Conservation (phyloP, 2,329 filamentous ascomycete genomes). For the Kalmusia sp. region DNA sequence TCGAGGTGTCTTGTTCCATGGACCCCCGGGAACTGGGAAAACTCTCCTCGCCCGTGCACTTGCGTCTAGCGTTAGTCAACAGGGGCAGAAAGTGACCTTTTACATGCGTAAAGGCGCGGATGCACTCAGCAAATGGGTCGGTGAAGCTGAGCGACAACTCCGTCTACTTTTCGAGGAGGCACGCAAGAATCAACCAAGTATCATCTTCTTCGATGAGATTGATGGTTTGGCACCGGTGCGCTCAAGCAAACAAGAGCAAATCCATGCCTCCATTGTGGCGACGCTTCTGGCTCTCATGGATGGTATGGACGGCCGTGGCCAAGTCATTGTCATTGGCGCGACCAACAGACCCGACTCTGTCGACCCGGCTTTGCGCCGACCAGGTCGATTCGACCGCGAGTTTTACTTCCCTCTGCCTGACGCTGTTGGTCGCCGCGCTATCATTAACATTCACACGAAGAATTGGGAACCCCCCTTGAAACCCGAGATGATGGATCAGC, state of each 20-base stretch:
- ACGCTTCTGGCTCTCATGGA: constrained; percentile 60
- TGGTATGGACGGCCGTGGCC: constrained; percentile 63
- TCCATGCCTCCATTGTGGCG: constrained; percentile 86
- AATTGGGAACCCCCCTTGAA: constrained; percentile 85
- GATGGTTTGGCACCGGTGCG: constrained; percentile 94
- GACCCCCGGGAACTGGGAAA: constrained; percentile 96
- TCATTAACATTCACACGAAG: constrained; percentile 93
- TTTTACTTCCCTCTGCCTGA: constrained; percentile 97
- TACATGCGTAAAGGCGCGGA: constrained; percentile 99
- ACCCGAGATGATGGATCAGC: constrained; percentile 77
- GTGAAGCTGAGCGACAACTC: constrained; percentile 94
- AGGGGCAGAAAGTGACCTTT: constrained; percentile 94
- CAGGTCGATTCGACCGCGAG: constrained; percentile 94
- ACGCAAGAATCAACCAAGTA: constrained; percentile 92
- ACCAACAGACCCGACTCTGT: constrained; percentile 97
- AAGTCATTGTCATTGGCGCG: constrained; percentile 98
- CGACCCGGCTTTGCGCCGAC: constrained; percentile 90
- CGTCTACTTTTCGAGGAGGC: constrained; percentile 95
- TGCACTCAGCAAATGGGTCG: constrained; percentile 98
- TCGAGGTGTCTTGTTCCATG: constrained; percentile 93
- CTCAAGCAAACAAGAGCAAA: constrained; percentile 98
- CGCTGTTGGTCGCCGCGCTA: constrained; percentile 77
- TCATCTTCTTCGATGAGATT: constrained; percentile 99
- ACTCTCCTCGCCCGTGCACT: constrained; percentile 93
- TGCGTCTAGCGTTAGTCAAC: constrained; percentile 86